These are phyloP conservation scores for Amphibolis antarctica DNA, from an alignment of 106 monocot species.

Conservation along the genomic window DNA sequence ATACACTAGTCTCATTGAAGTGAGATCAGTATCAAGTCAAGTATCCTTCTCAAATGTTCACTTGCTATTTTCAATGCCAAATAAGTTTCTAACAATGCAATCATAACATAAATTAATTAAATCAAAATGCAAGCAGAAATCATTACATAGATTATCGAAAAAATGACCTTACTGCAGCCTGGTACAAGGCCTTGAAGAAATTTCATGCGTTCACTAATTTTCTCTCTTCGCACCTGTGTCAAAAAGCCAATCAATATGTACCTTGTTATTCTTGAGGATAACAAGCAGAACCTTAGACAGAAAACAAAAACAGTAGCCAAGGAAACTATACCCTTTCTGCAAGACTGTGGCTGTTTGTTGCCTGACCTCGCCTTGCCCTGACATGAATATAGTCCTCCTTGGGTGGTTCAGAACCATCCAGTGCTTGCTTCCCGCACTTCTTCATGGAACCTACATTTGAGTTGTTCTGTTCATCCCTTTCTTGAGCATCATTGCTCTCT, in stretches of 20 bases:
- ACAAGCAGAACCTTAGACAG: neutral
- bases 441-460: slow-evolving; percentile 10
- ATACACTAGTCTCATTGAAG: no score
- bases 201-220: slow-evolving; percentile 22
- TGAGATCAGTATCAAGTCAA: no score
- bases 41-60: no score
- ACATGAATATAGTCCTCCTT: slow-evolving; percentile 29
- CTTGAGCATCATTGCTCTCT: slow-evolving; percentile 11
- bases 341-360: slow-evolving; percentile 25
- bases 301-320: no score
- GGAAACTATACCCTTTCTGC: slow-evolving; percentile 30
- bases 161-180: slow-evolving; percentile 23
- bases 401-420: slow-evolving; percentile 10
- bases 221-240: slow-evolving; percentile 19
- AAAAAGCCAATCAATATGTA: neutral
- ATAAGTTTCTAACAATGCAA: neutral
- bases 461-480: slow-evolving; percentile 15
- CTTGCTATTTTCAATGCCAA: neutral
- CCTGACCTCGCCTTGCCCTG: slow-evolving; percentile 26
- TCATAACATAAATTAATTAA: neutral
- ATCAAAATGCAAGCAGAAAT: neutral
- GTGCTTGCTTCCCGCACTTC: slow-evolving; percentile 14
- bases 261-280: neutral
- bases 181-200: slow-evolving; percentile 23
- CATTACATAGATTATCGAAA: neutral